Evolutionary conservation across 169 alveolate genomes (phyloP), one percentile per base, ranked within the genome.

Genomic region (Eimeria necatrix): DNA sequence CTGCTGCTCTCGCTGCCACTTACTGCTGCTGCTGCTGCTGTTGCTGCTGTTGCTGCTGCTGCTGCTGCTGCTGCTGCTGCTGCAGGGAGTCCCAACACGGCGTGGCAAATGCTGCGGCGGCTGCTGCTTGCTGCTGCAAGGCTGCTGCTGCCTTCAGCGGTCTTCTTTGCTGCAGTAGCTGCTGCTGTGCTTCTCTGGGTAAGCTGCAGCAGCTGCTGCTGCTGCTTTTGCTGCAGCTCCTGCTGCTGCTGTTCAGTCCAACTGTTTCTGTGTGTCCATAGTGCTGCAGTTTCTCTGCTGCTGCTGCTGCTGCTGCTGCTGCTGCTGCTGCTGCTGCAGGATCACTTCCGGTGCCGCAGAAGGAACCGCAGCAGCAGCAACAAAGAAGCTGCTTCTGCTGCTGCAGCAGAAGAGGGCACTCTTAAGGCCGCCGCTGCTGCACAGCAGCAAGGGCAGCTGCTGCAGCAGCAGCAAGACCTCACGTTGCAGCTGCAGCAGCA

Each of bases 111-210:
- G 68, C 12, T 56, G 12, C 68, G 68, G 68, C 12, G 68, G 68
- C 68, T 56, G 68, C 68, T 56, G 68, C 68, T 56, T 56, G 68
- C 68, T 56, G 68, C 68, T 14, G 68, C 68, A 56, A 56, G 68
- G 20, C 68, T 56, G 68, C 68, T 56, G 68, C 68, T 56, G 68
- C 68, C 68, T 14, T 10, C 68, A 56, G 68, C 68, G 68, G 20
- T 56, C 68, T 18, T 56, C 20, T 1, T 18, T 56, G 68, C 68
- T 56, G 68, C 68, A 56, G 68, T 56, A 10, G 20, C 68, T 10
- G 68, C 68, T 10, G 68, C 68, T 56, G 68, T 56, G 20, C 12
- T 56, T 18, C 68, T 56, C 12, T 56, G 68, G 68, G 68, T 56
- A 18, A 56, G 68, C 41, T 2, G 41, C 41, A 32, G 41, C 41